phyloP scores from a whole-genome alignment of 1,284 basidiomycete species.

The Cystobasidium slooffiae region DNA sequence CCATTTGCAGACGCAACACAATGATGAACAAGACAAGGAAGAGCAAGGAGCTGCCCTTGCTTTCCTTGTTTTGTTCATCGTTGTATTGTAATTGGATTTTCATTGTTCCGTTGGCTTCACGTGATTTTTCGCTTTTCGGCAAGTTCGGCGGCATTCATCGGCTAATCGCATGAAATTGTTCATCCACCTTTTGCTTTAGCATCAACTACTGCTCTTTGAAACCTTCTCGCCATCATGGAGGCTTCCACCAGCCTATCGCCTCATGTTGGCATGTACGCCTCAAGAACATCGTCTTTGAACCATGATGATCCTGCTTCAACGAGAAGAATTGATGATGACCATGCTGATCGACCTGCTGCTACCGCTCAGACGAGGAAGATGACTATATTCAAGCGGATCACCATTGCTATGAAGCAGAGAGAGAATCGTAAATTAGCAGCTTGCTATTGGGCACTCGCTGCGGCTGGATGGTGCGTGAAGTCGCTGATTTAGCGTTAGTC shows the following conservation, averaged over 20 bases:
- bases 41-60: too few relatives aligned
- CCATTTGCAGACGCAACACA: too few relatives aligned
- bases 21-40: too few relatives aligned
- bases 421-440: constrained; percentile 29
- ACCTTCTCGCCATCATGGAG: constrained; percentile 1
- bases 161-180: too few relatives aligned
- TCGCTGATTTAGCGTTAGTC: not conserved
- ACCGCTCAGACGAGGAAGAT: not conserved
- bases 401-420: not conserved
- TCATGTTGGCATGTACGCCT: constrained; percentile 1
- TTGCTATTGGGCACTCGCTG: constrained; percentile 32
- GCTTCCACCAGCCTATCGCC: constrained; percentile 1
- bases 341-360: not conserved
- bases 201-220: too few relatives aligned
- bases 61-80: too few relatives aligned
- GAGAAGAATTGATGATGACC: not conserved
- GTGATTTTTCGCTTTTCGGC: too few relatives aligned
- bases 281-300: not conserved
- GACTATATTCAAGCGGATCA: not conserved
- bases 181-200: too few relatives aligned
- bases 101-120: too few relatives aligned
- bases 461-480: constrained; percentile 26
- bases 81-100: too few relatives aligned
- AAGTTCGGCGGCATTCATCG: too few relatives aligned
- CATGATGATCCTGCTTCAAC: not conserved